Evolutionary conservation across 2,329 filamentous ascomycete genomes (phyloP).

Genomic region (Coniochaeta prunicola): DNA sequence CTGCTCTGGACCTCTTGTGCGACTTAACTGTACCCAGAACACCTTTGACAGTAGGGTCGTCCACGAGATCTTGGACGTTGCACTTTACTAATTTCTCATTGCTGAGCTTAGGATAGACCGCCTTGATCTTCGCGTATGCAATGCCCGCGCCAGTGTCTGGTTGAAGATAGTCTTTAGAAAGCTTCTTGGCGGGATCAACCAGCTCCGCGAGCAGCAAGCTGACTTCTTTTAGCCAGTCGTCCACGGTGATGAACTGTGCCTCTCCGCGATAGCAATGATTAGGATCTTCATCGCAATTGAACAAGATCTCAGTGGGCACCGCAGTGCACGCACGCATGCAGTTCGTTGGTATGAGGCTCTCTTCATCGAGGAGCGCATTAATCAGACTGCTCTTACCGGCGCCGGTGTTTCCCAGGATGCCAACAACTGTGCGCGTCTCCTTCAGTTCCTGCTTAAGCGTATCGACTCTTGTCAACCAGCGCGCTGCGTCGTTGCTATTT

Average conservation of each 20-base stretch:
- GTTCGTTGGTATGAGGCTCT: conserved; percentile 29
- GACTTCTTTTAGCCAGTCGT: conserved; percentile 48
- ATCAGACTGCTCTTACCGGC: conserved; percentile 55
- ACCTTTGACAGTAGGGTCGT: conserved; percentile 25
- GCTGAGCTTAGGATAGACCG: conserved; percentile 32
- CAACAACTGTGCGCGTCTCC: conserved; percentile 40
- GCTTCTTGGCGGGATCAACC: conserved; percentile 15
- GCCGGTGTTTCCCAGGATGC: conserved; percentile 53
- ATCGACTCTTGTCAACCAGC: background rate
- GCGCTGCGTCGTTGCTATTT: background rate
- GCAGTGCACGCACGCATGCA: conserved; percentile 58
- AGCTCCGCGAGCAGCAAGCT: conserved; percentile 40
- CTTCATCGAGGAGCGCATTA: conserved; percentile 52
- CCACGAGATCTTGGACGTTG: conserved; percentile 32
- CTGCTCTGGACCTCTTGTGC: conserved; percentile 27
- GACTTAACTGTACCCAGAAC: conserved; percentile 38
- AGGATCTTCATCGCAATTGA: conserved; percentile 37
- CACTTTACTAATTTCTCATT: conserved; percentile 30
- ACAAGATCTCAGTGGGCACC: conserved; percentile 52
- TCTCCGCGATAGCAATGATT: conserved; percentile 39
- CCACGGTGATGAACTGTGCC: conserved; percentile 46
- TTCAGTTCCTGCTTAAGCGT: conserved; percentile 18
- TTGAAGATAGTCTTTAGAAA: background rate
- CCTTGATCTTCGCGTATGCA: conserved; percentile 38
- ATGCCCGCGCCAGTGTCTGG: background rate